phyloP scores from a whole-genome alignment of 108 stramenopile species.

The Licmophora abbreviata region DNA sequence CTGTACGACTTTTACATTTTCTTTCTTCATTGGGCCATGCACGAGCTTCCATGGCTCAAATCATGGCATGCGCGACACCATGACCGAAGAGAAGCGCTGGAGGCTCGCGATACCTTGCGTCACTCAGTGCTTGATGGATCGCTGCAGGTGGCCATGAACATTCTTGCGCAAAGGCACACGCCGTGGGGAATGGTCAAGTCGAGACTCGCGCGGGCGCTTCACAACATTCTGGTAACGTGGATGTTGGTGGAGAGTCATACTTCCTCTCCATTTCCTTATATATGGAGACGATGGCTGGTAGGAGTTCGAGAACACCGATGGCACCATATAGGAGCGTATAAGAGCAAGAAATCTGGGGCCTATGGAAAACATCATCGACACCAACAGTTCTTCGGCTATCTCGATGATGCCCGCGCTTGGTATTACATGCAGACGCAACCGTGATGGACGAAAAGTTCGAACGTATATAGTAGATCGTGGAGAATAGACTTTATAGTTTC shows the following conservation, averaged over 20 bases:
- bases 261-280: conserved; percentile 8
- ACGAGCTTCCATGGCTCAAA: conserved; percentile 9
- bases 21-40: conserved; percentile 19
- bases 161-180: conserved; percentile 28
- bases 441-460: background rate
- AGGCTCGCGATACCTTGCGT: conserved; percentile 27
- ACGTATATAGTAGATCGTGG: too few relatives aligned
- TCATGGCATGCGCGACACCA: conserved; percentile 8
- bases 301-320: conserved; percentile 22
- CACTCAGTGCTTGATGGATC: conserved; percentile 39
- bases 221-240: conserved; percentile 36
- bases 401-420: conserved; percentile 10
- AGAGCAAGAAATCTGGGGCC: background rate
- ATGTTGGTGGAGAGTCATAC: conserved; percentile 21
- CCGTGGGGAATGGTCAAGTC: conserved; percentile 27
- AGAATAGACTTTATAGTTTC: too few relatives aligned
- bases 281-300: conserved; percentile 13
- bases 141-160: conserved; percentile 37
- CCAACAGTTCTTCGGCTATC: conserved; percentile 25
- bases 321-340: conserved; percentile 4
- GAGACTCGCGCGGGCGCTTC: conserved; percentile 21
- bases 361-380: conserved; percentile 1
- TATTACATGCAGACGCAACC: background rate
- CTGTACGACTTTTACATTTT: conserved; percentile 21
- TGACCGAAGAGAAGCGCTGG: conserved; percentile 4